Base-by-base conservation (phyloP, 2,329 filamentous ascomycete genomes). In the Lachnellula cervina region DNA sequence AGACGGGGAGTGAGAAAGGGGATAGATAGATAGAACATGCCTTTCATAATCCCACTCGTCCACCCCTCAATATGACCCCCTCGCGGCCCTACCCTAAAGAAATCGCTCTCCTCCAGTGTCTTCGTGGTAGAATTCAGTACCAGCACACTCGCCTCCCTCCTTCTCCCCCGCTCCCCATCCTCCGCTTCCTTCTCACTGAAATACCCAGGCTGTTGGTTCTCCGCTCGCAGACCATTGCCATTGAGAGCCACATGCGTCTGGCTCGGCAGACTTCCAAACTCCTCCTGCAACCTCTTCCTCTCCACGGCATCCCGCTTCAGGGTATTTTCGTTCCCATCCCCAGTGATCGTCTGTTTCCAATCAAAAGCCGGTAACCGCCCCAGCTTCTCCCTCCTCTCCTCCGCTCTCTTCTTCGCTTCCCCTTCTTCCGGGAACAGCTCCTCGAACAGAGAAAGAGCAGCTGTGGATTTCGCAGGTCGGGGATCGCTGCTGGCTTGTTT, bases 11-110 rank as follows among this genome's bases (percentile, higher is more conserved):
- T 37, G 21, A 17, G 25, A 7, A 25, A 25, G 28, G 28, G 9
- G 9, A 32, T 11, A 32, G 9, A 11, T 32, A 32, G 28, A 32
- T 11, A 19, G 16, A 21, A 52, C 63, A 45, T 69, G 80, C 80
- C 75, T 70, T 83, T 81, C 40, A 76, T 72, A 55, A 90, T 83
- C 28, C 82, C 82, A 54, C 76, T 77, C 9, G 80, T 76, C 88
- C 88, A 91, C 42, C 79, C 79, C 59, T 87, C 82, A 35, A 92
- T 79, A 62, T 88, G 83, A 52, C 76, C 71, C 46, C 83, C 82
- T 64, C 78, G 80, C 1, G 80, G 79, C 5, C 83, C 78, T 17
- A 91, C 71, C 54, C 88, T 84, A 60, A 82, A 78, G 71, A 93
- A 92, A 72, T 93, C 89, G 61, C 79, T 80, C 63, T 86, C 80